These are phyloP conservation scores for Alternaria longipes DNA, from an alignment of 2,329 filamentous ascomycete genomes.

Conservation along the genomic window DNA sequence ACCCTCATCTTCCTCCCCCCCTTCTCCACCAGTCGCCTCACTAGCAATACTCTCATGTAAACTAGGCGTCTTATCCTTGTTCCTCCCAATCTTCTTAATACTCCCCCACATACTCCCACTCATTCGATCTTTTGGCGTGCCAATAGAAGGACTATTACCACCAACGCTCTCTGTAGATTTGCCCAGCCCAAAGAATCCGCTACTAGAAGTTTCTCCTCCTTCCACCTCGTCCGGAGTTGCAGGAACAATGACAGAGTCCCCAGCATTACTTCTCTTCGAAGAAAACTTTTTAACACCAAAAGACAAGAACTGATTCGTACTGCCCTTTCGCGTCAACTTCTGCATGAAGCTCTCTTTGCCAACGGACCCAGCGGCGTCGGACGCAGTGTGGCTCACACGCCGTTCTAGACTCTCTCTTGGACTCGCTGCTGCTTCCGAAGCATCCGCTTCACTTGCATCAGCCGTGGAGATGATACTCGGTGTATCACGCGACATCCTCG, in stretches of 20 bases:
- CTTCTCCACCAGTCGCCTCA: slow-evolving; percentile 45
- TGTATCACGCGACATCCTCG: slow-evolving; percentile 55
- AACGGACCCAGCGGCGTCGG: slow-evolving; percentile 43
- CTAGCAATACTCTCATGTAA: slow-evolving; percentile 58
- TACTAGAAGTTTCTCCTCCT: slow-evolving; percentile 37
- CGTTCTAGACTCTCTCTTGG: slow-evolving; percentile 55
- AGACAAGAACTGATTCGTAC: slow-evolving; percentile 56
- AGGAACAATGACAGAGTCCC: slow-evolving; percentile 39
- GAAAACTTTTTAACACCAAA: slow-evolving; percentile 50
- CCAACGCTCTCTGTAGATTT: slow-evolving; percentile 41
- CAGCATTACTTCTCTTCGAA: slow-evolving; percentile 18
- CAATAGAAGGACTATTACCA: slow-evolving; percentile 44
- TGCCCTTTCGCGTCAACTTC: slow-evolving; percentile 59
- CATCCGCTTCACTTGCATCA: slow-evolving; percentile 23
- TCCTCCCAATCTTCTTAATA: slow-evolving; percentile 55
- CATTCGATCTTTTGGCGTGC: slow-evolving; percentile 47
- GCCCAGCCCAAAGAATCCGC: slow-evolving; percentile 34
- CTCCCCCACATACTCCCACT: slow-evolving; percentile 53
- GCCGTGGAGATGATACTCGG: slow-evolving; percentile 55
- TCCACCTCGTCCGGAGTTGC: slow-evolving; percentile 53
- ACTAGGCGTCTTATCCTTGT: slow-evolving; percentile 57
- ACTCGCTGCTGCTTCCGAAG: slow-evolving; percentile 36
- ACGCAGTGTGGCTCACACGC: slow-evolving; percentile 49
- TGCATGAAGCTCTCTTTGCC: slow-evolving; percentile 61
- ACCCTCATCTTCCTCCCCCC: slow-evolving; percentile 40